Percentiles rank a stretch among this genome's conserved stretches.
Evolutionary conservation across 2,329 filamentous ascomycete species (phyloP).

Genomic region (Periconia sp.): DNA sequence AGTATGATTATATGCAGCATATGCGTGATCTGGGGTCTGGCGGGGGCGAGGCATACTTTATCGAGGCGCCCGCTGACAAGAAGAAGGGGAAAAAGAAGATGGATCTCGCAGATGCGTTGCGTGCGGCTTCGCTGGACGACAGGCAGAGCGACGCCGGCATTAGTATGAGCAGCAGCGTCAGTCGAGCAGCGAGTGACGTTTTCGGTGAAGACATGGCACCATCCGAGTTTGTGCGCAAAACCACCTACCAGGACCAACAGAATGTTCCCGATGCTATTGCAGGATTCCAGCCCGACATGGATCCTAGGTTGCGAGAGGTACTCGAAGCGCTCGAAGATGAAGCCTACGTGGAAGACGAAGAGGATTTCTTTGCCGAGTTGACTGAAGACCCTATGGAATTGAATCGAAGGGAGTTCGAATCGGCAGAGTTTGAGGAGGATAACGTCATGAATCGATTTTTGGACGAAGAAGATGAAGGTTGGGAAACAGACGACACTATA

Average conservation of each 20-base stretch:
- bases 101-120: conserved; percentile 79
- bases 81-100: conserved; percentile 77
- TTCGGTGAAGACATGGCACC: conserved; percentile 76
- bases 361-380: conserved; percentile 80
- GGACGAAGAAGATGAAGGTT: conserved; percentile 75
- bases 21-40: conserved; percentile 75
- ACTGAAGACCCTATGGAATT: conserved; percentile 72
- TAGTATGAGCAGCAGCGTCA: conserved; percentile 47
- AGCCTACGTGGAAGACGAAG: conserved; percentile 81
- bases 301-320: conserved; percentile 85
- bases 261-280: conserved; percentile 87
- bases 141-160: conserved; percentile 44
- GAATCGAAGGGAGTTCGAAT: conserved; percentile 78
- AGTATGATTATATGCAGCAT: conserved; percentile 99
- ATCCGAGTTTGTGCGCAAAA: conserved; percentile 74
- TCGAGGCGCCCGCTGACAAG: conserved; percentile 69
- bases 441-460: conserved; percentile 46
- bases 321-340: conserved; percentile 94
- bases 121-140: conserved; percentile 49
- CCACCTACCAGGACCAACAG: conserved; percentile 90
- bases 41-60: conserved; percentile 74
- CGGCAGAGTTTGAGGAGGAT: conserved; percentile 47
- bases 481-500: conserved; percentile 93
- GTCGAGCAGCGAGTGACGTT: conserved; percentile 51
- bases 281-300: conserved; percentile 98